Conservation (phyloP, 1,284 basidiomycete genomes). For the Melanopsichium pennsylvanicum region DNA sequence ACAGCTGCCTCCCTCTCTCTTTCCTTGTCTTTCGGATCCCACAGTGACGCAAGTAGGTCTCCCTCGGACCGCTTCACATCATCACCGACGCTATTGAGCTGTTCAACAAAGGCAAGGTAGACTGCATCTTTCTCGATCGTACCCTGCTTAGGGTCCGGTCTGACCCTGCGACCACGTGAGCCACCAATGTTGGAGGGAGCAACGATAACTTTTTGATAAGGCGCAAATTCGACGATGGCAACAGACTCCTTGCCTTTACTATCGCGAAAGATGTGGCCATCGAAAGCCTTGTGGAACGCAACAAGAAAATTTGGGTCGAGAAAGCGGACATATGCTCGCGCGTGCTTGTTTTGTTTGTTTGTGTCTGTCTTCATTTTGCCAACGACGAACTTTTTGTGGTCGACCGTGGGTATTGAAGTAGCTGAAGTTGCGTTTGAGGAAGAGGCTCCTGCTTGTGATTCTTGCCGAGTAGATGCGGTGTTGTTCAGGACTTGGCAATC, state of each 20-base stretch:
- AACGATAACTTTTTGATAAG: slow-evolving; percentile 79
- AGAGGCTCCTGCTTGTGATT: slow-evolving; percentile 1
- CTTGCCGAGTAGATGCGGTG: slow-evolving; percentile 4
- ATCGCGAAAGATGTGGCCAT: slow-evolving; percentile 90
- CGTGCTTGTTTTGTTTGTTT: slow-evolving; percentile 65
- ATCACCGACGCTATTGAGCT: slow-evolving; percentile 18
- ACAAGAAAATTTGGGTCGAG: slow-evolving; percentile 76
- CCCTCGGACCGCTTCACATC: slow-evolving; percentile 43
- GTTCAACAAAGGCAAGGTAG: slow-evolving; percentile 36
- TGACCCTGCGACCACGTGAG: slow-evolving; percentile 70
- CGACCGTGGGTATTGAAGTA: slow-evolving; percentile 29
- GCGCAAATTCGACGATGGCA: slow-evolving; percentile 91
- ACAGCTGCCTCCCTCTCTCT: slow-evolving; percentile 14
- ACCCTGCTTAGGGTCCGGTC: slow-evolving; percentile 74
- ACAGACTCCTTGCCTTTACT: slow-evolving; percentile 86
- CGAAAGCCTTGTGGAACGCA: slow-evolving; percentile 82
- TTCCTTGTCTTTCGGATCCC: slow-evolving; percentile 16
- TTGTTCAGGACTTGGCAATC: slow-evolving; percentile 67
- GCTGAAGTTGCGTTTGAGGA: background rate
- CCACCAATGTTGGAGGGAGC: background rate
- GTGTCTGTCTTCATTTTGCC: slow-evolving; percentile 53
- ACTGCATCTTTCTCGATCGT: slow-evolving; percentile 75
- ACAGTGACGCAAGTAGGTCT: slow-evolving; percentile 37
- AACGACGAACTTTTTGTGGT: slow-evolving; percentile 46
- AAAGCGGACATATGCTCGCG: slow-evolving; percentile 92